Percentiles rank a stretch among this genome's conserved stretches.
Conservation (phyloP, 208 protist species). For the Crithidia thermophila region DNA sequence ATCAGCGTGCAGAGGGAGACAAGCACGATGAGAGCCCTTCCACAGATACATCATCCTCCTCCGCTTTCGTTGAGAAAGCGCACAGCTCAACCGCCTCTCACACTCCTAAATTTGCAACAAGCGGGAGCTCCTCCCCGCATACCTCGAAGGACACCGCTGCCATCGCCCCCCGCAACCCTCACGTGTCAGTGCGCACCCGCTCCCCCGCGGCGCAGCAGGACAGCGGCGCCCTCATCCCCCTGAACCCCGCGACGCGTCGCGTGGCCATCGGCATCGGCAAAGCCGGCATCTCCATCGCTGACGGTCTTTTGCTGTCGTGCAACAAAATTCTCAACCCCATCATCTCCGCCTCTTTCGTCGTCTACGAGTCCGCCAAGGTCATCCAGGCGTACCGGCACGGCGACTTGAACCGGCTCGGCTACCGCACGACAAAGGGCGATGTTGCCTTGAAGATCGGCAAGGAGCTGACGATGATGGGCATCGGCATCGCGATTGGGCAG, state of each 20-base stretch:
- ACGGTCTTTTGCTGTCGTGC: conserved; percentile 56
- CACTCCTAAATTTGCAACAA: too few relatives aligned
- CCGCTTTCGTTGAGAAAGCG: too few relatives aligned
- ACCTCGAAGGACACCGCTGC: background rate
- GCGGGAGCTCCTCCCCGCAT: background rate
- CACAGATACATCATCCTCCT: too few relatives aligned
- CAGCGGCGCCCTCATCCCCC: conserved; percentile 22
- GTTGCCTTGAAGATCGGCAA: conserved; percentile 62
- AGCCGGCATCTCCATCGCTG: conserved; percentile 53
- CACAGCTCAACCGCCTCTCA: too few relatives aligned
- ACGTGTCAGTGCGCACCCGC: conserved; percentile 1
- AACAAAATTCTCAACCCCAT: conserved; percentile 56
- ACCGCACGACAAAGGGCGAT: conserved; percentile 54
- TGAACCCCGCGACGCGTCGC: conserved; percentile 42
- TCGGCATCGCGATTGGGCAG: conserved; percentile 66
- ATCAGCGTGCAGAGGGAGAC: background rate
- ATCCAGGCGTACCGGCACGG: conserved; percentile 58
- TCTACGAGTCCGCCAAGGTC: conserved; percentile 56
- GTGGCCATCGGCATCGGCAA: conserved; percentile 47
- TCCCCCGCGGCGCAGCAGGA: conserved; percentile 10
- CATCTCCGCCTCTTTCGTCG: conserved; percentile 52
- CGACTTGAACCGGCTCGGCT: conserved; percentile 59
- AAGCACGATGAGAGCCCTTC: too few relatives aligned
- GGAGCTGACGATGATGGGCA: conserved; percentile 50
- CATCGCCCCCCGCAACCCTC: conserved; percentile 4